Conservation (phyloP, 164 flowering plant species). For the Vitis vinifera region DNA sequence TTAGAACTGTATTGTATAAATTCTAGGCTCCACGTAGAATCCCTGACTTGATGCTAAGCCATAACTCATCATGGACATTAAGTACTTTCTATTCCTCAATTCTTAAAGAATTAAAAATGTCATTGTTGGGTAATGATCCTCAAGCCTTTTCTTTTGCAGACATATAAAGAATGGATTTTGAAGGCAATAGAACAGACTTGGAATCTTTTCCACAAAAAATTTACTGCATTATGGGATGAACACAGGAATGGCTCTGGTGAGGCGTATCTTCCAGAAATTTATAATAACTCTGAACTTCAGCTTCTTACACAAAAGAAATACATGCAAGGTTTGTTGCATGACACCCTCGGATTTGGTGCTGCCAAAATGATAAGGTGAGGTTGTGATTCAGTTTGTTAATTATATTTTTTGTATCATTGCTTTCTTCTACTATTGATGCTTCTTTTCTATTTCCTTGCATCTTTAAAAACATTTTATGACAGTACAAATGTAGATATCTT, state of each 20-base stretch:
- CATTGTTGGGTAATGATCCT: too few species aligned
- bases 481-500: too few species aligned
- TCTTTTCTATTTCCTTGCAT: background rate
- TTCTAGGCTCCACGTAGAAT: too few species aligned
- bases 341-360: slow-evolving; percentile 92
- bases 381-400: background rate
- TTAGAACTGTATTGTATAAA: too few species aligned
- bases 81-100: too few species aligned
- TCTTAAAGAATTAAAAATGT: too few species aligned
- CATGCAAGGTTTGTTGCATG: slow-evolving; percentile 74
- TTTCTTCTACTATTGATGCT: too few species aligned
- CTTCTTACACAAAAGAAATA: slow-evolving; percentile 51
- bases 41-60: too few species aligned
- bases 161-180: slow-evolving; percentile 83
- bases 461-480: background rate
- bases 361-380: slow-evolving; percentile 96
- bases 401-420: background rate
- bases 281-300: slow-evolving; percentile 62
- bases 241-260: slow-evolving; percentile 84
- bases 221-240: slow-evolving; percentile 71
- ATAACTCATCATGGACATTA: too few species aligned
- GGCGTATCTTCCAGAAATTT: slow-evolving; percentile 80
- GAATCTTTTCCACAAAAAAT: slow-evolving; percentile 79
- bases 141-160: slow-evolving; percentile 34
- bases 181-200: slow-evolving; percentile 70